Evolutionary conservation across 2,329 filamentous ascomycete species (phyloP).

Genomic region (Alternaria angustiovoidea): DNA sequence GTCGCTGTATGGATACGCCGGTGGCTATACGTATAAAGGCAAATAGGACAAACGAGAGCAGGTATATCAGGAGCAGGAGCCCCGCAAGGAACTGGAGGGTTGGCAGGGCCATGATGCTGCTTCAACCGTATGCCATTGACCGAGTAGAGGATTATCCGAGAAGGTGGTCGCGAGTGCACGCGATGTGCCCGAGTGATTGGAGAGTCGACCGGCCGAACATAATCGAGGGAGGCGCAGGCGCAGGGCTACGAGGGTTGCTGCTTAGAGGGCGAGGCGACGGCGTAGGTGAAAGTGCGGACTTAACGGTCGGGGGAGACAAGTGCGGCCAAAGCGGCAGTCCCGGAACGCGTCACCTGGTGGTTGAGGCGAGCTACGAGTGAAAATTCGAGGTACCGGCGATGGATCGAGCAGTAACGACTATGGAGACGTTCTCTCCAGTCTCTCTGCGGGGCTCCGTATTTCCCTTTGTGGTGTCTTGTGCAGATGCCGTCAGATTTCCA

Average conservation of each 20-base stretch:
- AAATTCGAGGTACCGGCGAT: neutral
- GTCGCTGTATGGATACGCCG: constrained; percentile 92
- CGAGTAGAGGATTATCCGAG: constrained; percentile 24
- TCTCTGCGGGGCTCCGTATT: constrained; percentile 14
- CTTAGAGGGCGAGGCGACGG: constrained; percentile 24
- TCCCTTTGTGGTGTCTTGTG: constrained; percentile 8
- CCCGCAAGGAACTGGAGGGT: constrained; percentile 79
- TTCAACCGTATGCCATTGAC: constrained; percentile 38
- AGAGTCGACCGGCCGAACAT: constrained; percentile 38
- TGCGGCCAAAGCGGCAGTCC: constrained; percentile 23
- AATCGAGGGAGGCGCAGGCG: constrained; percentile 32
- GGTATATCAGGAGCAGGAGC: constrained; percentile 83
- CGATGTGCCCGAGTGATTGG: constrained; percentile 33
- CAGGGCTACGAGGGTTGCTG: constrained; percentile 23
- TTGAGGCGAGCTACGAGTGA: neutral
- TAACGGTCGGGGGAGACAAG: constrained; percentile 18
- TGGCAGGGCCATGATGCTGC: constrained; percentile 55
- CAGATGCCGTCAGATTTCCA: constrained; percentile 29
- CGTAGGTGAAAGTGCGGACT: constrained; percentile 15
- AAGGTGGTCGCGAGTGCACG: constrained; percentile 35
- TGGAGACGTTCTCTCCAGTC: neutral
- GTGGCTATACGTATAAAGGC: constrained; percentile 91
- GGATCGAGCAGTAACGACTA: neutral
- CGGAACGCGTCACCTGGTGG: constrained; percentile 17
- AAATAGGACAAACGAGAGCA: constrained; percentile 91